Percentiles rank a stretch among this genome's conserved stretches.
phyloP scores from a whole-genome alignment of 83 land plant species.

The Isoetes engelmannii region DNA sequence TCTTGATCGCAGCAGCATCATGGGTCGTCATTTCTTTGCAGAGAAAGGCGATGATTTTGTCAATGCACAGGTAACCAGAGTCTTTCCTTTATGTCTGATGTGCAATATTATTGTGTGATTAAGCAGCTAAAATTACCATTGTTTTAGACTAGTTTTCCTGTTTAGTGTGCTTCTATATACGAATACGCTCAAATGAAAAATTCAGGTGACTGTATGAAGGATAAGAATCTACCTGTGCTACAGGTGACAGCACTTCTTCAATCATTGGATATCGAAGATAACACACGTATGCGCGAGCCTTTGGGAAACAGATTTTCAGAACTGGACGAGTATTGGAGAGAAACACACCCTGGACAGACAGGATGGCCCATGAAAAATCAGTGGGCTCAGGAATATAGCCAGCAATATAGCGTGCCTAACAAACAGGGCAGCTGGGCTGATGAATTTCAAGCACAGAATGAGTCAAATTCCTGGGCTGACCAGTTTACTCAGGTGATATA shows the following conservation, averaged over 20 bases:
- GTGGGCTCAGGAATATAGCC: conserved; percentile 69
- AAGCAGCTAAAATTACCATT: neutral
- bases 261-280: conserved; percentile 78
- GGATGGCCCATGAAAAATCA: conserved; percentile 37
- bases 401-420: conserved; percentile 24
- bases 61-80: conserved; percentile 60
- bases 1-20: conserved; percentile 83
- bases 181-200: neutral
- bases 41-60: conserved; percentile 79
- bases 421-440: conserved; percentile 63
- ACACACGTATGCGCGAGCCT: conserved; percentile 38
- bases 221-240: neutral
- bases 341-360: conserved; percentile 48
- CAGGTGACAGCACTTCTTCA: conserved; percentile 77
- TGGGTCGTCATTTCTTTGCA: conserved; percentile 90
- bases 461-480: conserved; percentile 76
- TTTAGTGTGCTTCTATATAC: neutral
- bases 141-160: neutral
- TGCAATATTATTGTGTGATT: neutral
- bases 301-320: conserved; percentile 56
- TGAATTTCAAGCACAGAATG: conserved; percentile 74
- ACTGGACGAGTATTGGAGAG: conserved; percentile 90
- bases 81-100: neutral
- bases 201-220: neutral
- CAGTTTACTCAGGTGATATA: conserved; percentile 71